Conservation (phyloP, 2,329 filamentous ascomycete genomes). For the Hypoxylon sp. region DNA sequence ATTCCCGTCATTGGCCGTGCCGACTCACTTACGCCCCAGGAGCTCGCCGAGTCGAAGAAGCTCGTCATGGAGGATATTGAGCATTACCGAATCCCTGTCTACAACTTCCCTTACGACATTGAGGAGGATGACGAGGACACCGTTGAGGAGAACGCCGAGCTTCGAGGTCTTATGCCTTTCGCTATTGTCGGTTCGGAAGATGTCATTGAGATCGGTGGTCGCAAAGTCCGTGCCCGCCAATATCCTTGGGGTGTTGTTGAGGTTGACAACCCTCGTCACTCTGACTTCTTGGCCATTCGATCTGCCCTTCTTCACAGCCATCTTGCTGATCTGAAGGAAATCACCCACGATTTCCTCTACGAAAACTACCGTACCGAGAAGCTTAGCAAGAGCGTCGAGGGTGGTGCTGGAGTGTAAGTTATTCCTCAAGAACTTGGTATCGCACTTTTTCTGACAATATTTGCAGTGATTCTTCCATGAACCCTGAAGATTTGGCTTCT, state of each 20-base stretch:
- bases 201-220: constrained; percentile 91
- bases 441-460: constrained; percentile 52
- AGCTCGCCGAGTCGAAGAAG: constrained; percentile 99
- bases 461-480: constrained; percentile 86
- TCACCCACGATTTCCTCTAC: constrained; percentile 99
- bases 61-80: constrained; percentile 99
- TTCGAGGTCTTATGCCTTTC: constrained; percentile 97
- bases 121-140: constrained; percentile 99
- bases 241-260: constrained; percentile 99
- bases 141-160: constrained; percentile 98
- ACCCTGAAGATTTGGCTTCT: constrained; percentile 95
- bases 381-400: constrained; percentile 98
- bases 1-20: constrained; percentile 99
- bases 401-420: constrained; percentile 87
- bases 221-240: constrained; percentile 92
- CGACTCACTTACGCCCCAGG: constrained; percentile 94
- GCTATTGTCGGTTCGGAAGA: constrained; percentile 99
- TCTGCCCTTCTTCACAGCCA: constrained; percentile 98
- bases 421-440: constrained; percentile 14
- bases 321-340: constrained; percentile 98
- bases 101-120: constrained; percentile 99
- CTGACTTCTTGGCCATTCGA: constrained; percentile 97
- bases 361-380: constrained; percentile 99
- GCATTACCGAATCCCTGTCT: constrained; percentile 99
- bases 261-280: constrained; percentile 99